A percentile compares a stretch with the other conserved stretches of the same genome.
phyloP scores from a whole-genome alignment of 2,329 filamentous ascomycete genomes.

The Trichoderma sp. region DNA sequence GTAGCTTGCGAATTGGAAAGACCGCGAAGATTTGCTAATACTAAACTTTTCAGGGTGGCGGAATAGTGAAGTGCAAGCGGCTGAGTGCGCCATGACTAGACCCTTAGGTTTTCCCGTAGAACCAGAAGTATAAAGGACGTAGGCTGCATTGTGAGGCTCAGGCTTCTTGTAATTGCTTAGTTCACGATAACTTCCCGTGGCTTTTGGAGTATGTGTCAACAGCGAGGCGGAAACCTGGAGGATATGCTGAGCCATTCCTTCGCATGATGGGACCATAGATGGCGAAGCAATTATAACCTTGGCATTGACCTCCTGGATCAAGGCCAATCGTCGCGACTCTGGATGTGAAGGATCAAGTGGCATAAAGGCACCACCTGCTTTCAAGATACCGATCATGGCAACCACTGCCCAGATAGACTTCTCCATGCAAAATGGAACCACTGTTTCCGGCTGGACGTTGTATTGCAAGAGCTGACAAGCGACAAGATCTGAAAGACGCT shows the following conservation, averaged over 20 bases:
- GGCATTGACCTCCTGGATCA: constrained; percentile 18
- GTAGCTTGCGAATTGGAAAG: constrained; percentile 10
- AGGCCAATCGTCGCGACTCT: neutral
- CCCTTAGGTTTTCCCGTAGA: constrained; percentile 26
- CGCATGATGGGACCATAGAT: neutral
- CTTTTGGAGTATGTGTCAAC: neutral
- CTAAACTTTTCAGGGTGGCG: neutral
- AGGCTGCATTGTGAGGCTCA: constrained; percentile 9
- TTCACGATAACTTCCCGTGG: neutral
- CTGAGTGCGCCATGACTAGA: constrained; percentile 7
- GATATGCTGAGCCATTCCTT: neutral
- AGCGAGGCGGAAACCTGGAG: neutral
- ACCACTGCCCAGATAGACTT: constrained; percentile 11
- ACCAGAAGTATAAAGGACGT: constrained; percentile 24
- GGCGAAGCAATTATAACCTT: constrained; percentile 17
- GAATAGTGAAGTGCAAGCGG: neutral
- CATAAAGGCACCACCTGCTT: constrained; percentile 12
- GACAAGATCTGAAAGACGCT: neutral
- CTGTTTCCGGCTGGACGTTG: neutral
- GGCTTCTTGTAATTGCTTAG: neutral
- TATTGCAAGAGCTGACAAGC: neutral
- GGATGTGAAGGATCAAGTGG: constrained; percentile 14
- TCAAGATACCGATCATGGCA: constrained; percentile 6
- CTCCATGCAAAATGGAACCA: constrained; percentile 11
- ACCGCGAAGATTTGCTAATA: neutral